Conservation (phyloP, 2,329 filamentous ascomycete genomes). For the Pseudogymnoascus sp. region DNA sequence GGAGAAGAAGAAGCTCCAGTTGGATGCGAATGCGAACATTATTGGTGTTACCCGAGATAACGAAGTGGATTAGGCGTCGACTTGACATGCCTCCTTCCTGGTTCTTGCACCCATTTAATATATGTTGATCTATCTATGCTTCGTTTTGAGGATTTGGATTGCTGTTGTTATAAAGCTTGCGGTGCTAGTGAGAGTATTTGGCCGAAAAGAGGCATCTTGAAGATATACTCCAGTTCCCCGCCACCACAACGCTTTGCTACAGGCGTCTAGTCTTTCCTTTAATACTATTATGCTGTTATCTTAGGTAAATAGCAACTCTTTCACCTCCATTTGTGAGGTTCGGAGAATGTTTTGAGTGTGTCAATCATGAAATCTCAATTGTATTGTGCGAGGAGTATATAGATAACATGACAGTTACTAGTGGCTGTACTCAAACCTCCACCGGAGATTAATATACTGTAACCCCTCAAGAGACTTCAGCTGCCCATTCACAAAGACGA, state of each 20-base stretch:
- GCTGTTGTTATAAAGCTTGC: neutral
- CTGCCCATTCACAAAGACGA: neutral
- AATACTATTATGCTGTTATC: neutral
- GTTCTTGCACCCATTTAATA: neutral
- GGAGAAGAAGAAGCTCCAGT: slow-evolving; percentile 34
- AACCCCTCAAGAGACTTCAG: neutral
- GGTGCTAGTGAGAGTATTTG: neutral
- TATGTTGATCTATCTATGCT: neutral
- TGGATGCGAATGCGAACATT: slow-evolving; percentile 24
- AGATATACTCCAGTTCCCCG: neutral
- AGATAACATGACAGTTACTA: too few relatives aligned
- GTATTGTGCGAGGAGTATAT: too few relatives aligned
- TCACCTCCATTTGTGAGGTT: neutral
- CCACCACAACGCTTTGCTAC: neutral
- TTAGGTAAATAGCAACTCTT: neutral
- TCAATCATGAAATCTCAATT: neutral
- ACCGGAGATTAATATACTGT: neutral
- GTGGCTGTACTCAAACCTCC: too few relatives aligned
- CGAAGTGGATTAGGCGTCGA: neutral
- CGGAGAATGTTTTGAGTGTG: neutral
- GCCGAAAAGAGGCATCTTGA: neutral
- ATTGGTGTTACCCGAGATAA: neutral
- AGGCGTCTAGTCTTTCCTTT: neutral
- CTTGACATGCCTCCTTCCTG: neutral
- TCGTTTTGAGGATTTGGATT: neutral